Evolutionary conservation across 2,329 filamentous ascomycete genomes (phyloP).

Genomic region (Emericellopsis cladophorae): DNA sequence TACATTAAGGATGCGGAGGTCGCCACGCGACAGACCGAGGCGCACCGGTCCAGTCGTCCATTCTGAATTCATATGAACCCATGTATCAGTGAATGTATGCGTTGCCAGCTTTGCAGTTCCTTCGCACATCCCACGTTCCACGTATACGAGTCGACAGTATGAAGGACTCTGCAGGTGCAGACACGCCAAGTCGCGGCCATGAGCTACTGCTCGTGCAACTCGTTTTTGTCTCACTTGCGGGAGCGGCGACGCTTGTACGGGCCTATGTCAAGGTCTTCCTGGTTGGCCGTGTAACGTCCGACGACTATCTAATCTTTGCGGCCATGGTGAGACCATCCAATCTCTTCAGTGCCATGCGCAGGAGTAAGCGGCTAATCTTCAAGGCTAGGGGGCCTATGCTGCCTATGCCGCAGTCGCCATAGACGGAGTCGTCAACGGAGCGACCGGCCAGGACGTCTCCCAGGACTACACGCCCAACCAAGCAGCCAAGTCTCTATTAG

Average conservation of each 20-base stretch:
- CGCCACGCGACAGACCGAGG: background rate
- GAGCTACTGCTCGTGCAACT: background rate
- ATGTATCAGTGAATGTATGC: background rate
- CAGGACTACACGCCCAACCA: constrained; percentile 8
- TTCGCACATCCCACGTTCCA: background rate
- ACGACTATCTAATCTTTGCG: constrained; percentile 33
- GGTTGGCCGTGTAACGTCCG: constrained; percentile 26
- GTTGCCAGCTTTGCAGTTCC: background rate
- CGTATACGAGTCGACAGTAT: background rate
- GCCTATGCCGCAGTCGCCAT: constrained; percentile 17
- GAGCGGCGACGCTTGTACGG: constrained; percentile 19
- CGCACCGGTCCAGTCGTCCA: background rate
- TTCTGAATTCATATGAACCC: background rate
- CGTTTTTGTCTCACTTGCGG: background rate
- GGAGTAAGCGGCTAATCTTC: background rate
- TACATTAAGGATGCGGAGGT: background rate
- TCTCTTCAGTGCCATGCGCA: background rate
- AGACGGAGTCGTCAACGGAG: constrained; percentile 16
- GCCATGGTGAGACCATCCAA: constrained; percentile 23
- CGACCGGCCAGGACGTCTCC: constrained; percentile 11
- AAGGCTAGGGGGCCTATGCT: constrained; percentile 18
- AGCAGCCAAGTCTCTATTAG: constrained; percentile 14
- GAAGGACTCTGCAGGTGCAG: background rate
- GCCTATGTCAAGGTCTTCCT: constrained; percentile 30
- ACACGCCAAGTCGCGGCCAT: background rate